Base-by-base conservation (phyloP, 2,329 filamentous ascomycete genomes). In the Talaromyces sp. region DNA sequence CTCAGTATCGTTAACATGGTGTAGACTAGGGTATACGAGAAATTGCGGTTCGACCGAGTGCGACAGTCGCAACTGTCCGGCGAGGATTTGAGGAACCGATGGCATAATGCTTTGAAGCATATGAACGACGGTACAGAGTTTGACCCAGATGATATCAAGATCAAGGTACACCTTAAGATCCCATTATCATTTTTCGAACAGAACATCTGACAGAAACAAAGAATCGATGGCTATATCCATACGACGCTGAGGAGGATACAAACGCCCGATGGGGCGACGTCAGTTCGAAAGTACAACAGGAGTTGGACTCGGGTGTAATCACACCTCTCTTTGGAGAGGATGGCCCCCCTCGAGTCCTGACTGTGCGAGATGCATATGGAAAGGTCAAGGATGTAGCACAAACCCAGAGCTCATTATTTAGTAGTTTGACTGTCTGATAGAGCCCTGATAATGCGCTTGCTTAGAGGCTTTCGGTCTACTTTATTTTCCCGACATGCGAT, bases 221-320 rank as follows among this genome's bases (percentile, higher is more conserved):
- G 69, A 83, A 83, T 65, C 72, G 80, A 38, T 82, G 80, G 74
- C 67, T 83, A 22, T 83, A 83, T 67, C 76, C 78, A 1, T 83
- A 79, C 60, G 81, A 83, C 67, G 79, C 80, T 6, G 80, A 83
- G 70, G 75, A 74, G 3, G 81, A 83, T 61, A 79, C 81, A 4
- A 15, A 75, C 7, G 73, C 77, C 60, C 75, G 77, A 31, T 83
- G 81, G 81, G 69, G 75, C 5, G 76, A 77, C 56, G 73, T 82
- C n/a, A 80, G 79, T 1, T 64, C 70, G 4, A 58, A 72, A 74
- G 15, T 56, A 36, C 51, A 36, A 19, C 17, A 56, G n/a, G 51
- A 56, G n/a, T 29, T 56, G 11, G 51, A 56, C 5, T 34, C 29
- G n/a, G 51, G 51, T 22, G n/a, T 13, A 22, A 56, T 34, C 17